Conservation (phyloP, 306 rosid species). For the Leucaena leucocephala region DNA sequence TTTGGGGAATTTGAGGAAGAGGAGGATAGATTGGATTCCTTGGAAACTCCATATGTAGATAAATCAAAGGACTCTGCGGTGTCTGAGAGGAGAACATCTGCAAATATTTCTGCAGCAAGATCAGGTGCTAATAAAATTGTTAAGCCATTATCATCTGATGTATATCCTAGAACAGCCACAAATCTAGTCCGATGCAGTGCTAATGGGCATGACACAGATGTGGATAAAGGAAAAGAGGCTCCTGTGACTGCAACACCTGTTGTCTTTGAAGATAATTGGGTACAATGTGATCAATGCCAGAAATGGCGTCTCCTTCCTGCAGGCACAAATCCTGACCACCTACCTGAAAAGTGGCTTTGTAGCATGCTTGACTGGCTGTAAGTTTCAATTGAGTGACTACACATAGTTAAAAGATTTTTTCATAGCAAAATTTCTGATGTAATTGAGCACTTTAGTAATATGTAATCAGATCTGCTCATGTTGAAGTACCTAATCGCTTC, state of each 20-base stretch:
- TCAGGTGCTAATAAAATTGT: slow-evolving; percentile 48
- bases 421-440: slow-evolving; percentile 2
- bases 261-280: slow-evolving; percentile 72
- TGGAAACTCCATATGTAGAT: slow-evolving; percentile 45
- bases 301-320: slow-evolving; percentile 95
- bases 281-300: slow-evolving; percentile 78
- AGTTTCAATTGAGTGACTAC: slow-evolving; percentile 55
- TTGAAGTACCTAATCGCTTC: slow-evolving; percentile 5
- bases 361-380: slow-evolving; percentile 98
- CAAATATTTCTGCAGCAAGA: slow-evolving; percentile 40
- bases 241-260: slow-evolving; percentile 56
- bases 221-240: slow-evolving; percentile 53
- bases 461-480: slow-evolving; percentile 22
- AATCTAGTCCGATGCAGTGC: slow-evolving; percentile 45
- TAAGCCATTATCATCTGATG: slow-evolving; percentile 37
- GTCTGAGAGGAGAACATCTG: slow-evolving; percentile 45
- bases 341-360: slow-evolving; percentile 96
- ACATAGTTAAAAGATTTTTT: neutral
- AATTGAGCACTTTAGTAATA: slow-evolving; percentile 15
- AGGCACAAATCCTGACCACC: slow-evolving; percentile 69
- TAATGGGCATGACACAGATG: slow-evolving; percentile 48
- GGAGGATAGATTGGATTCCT: slow-evolving; percentile 45
- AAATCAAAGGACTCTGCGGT: slow-evolving; percentile 49
- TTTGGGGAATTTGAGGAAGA: slow-evolving; percentile 67
- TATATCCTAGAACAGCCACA: slow-evolving; percentile 48